Evolutionary conservation across 2,329 filamentous ascomycete species (phyloP).

Genomic region (Monosporascus ibericus): DNA sequence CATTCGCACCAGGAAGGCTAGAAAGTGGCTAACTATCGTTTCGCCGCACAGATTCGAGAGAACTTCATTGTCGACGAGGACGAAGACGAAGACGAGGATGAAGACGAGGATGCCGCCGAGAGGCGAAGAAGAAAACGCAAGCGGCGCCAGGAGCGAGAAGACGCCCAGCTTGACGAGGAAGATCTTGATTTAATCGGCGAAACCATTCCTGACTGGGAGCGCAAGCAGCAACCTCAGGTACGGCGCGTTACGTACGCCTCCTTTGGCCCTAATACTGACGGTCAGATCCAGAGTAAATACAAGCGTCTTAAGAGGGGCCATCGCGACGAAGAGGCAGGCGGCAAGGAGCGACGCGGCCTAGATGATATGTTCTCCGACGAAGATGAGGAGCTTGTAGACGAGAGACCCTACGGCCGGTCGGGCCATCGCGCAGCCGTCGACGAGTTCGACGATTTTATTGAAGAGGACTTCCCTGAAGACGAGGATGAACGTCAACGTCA

Average conservation of each 20-base stretch:
- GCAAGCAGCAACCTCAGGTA: conserved; percentile 65
- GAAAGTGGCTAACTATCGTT: conserved; percentile 10
- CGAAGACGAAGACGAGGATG: conserved; percentile 68
- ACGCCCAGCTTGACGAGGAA: conserved; percentile 89
- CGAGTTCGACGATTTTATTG: conserved; percentile 93
- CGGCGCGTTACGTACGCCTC: conserved; percentile 14
- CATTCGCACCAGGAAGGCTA: not conserved
- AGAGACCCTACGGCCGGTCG: conserved; percentile 44
- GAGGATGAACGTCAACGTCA: conserved; percentile 71
- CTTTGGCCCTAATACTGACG: conserved; percentile 6
- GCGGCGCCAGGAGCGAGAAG: conserved; percentile 65
- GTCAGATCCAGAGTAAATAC: conserved; percentile 67
- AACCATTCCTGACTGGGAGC: conserved; percentile 63
- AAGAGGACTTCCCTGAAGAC: conserved; percentile 88
- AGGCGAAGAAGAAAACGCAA: conserved; percentile 72
- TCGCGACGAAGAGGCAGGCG: conserved; percentile 63
- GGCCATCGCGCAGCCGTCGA: conserved; percentile 59
- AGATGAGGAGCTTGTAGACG: conserved; percentile 65
- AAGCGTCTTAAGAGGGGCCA: conserved; percentile 94
- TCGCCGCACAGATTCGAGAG: conserved; percentile 64
- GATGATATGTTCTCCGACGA: conserved; percentile 95
- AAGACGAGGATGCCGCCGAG: conserved; percentile 53
- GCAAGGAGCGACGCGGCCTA: conserved; percentile 62
- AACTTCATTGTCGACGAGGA: conserved; percentile 96
- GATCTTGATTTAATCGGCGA: conserved; percentile 93